These are phyloP conservation scores for Boletus tylopilopsis DNA, from an alignment of 768 basidiomycete genomes.

Conservation along the genomic window DNA sequence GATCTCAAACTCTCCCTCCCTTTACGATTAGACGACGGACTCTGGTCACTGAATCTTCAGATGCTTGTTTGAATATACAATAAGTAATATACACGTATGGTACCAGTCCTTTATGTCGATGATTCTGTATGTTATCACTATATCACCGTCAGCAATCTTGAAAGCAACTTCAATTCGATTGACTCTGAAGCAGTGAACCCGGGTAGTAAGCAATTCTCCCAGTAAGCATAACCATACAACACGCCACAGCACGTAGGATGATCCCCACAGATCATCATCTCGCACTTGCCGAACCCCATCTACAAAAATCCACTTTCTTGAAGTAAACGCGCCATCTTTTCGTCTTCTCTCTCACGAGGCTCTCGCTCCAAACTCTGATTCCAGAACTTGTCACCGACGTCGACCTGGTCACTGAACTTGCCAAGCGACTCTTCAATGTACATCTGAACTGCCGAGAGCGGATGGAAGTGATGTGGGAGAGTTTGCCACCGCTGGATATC, in stretches of 20 bases:
- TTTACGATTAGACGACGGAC: not conserved
- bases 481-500: constrained; percentile 97
- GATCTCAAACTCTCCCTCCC: not conserved
- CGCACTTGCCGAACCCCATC: constrained; percentile 4
- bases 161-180: not conserved
- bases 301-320: constrained; percentile 88
- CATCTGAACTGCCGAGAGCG: constrained; percentile 59
- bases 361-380: constrained; percentile 82
- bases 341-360: constrained; percentile 92
- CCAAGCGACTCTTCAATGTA: constrained; percentile 80
- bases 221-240: constrained; percentile 22
- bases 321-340: constrained; percentile 88
- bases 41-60: not conserved
- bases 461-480: constrained; percentile 80
- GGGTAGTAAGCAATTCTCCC: constrained; percentile 16
- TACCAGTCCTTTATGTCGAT: not conserved
- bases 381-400: constrained; percentile 79
- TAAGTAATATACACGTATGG: not conserved
- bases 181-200: not conserved
- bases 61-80: not conserved
- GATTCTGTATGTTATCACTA: not conserved
- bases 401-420: constrained; percentile 62
- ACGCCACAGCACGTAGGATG: constrained; percentile 3
- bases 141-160: not conserved
- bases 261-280: constrained; percentile 6